Percentiles rank a stretch among this genome's conserved stretches.
Evolutionary conservation across 305 asterid genomes (phyloP).

Genomic region (Fraxinus dipetala): DNA sequence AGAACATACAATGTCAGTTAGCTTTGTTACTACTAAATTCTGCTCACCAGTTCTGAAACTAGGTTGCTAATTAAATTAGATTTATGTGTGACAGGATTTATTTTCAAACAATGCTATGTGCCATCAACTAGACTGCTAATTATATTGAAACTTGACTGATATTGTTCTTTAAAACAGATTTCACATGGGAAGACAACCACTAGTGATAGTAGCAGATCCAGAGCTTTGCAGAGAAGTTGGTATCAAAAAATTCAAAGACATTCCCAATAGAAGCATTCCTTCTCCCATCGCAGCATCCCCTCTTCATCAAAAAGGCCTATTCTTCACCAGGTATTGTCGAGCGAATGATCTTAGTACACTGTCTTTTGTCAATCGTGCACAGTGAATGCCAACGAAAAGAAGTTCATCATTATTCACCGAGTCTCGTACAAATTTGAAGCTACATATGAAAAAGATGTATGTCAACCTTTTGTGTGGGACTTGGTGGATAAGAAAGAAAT

Average conservation of each 20-base stretch:
- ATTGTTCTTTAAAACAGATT: constrained; percentile 44
- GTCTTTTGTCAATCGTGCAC: neutral
- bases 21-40: neutral
- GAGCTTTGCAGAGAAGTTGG: constrained; percentile 92
- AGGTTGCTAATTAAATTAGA: too few relatives aligned
- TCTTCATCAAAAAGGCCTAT: constrained; percentile 92
- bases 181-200: constrained; percentile 95
- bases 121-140: neutral
- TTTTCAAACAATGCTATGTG: too few relatives aligned
- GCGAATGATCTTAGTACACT: neutral
- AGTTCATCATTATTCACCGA: too few relatives aligned
- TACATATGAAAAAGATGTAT: too few relatives aligned
- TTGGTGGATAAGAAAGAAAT: neutral
- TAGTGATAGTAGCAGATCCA: constrained; percentile 80
- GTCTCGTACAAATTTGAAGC: too few relatives aligned
- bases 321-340: constrained; percentile 61
- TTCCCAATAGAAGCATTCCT: constrained; percentile 88
- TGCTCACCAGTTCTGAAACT: neutral
- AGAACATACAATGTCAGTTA: neutral
- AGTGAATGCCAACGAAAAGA: too few relatives aligned
- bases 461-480: neutral
- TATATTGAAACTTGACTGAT: neutral
- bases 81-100: neutral
- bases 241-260: constrained; percentile 69
- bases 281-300: constrained; percentile 90